These are phyloP conservation scores for Aspergillus nanangensis DNA, from an alignment of 495 filamentous ascomycete species.

Conservation along the genomic window DNA sequence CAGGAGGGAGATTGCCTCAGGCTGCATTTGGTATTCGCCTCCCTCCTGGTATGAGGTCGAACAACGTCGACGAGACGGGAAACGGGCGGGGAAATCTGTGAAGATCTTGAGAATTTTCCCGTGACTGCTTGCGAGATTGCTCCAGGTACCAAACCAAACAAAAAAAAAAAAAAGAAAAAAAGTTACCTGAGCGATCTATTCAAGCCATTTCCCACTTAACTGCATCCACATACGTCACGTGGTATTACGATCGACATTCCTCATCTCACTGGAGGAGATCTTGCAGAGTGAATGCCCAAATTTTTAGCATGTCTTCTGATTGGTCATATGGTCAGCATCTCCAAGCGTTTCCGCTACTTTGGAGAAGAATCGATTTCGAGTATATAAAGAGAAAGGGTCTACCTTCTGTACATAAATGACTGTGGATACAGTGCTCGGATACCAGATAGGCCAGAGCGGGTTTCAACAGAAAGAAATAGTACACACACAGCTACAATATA, in stretches of 20 bases:
- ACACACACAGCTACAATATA: not conserved
- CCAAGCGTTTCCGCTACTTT: not conserved
- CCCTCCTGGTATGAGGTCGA: constrained; percentile 37
- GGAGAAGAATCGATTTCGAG: too few relatives aligned
- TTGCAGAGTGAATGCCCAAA: not conserved
- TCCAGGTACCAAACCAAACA: not conserved
- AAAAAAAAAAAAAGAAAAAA: not conserved
- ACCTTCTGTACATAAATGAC: too few relatives aligned
- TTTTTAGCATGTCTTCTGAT: not conserved
- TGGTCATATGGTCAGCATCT: not conserved
- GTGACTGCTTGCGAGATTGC: not conserved
- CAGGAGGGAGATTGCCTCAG: constrained; percentile 17
- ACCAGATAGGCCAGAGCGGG: too few relatives aligned
- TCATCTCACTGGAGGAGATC: constrained; percentile 3
- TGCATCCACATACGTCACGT: constrained; percentile 15
- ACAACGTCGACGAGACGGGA: constrained; percentile 9
- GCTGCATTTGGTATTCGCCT: constrained; percentile 33
- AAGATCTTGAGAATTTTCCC: constrained; percentile 1
- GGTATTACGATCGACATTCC: constrained; percentile 6
- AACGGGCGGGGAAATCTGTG: constrained; percentile 32
- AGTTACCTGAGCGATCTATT: not conserved
- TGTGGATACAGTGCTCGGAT: too few relatives aligned
- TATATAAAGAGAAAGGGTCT: too few relatives aligned
- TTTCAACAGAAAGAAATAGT: too few relatives aligned
- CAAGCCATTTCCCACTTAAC: constrained; percentile 1